phyloP scores from a whole-genome alignment of 305 asterid genomes.

The Withania somnifera region DNA sequence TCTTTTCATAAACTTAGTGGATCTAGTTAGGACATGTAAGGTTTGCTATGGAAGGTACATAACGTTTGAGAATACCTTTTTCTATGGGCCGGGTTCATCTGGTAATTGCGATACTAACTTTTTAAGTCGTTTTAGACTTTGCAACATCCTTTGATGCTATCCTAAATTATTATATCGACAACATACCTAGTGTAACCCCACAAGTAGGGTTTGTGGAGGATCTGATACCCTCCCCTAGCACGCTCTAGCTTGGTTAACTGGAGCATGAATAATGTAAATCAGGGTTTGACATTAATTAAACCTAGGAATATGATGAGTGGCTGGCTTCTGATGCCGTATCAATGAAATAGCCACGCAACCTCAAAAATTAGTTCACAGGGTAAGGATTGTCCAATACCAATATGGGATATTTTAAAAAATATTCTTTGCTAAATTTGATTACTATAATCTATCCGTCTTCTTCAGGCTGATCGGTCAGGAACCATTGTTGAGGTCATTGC shows the following conservation, averaged over 20 bases:
- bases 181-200: too few species aligned
- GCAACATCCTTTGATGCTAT: too few species aligned
- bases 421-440: neutral
- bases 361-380: neutral
- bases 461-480: constrained; percentile 73
- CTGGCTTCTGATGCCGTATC: neutral
- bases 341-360: neutral
- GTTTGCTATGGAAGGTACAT: too few species aligned
- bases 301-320: neutral
- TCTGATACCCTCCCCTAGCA: neutral
- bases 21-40: too few species aligned
- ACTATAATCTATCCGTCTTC: neutral
- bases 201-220: too few species aligned
- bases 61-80: too few species aligned
- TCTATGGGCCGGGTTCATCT: too few species aligned
- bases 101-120: too few species aligned
- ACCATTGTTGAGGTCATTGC: constrained; percentile 52
- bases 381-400: neutral
- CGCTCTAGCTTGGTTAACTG: neutral
- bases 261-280: neutral
- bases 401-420: neutral
- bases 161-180: too few species aligned
- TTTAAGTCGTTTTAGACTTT: too few species aligned
- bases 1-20: too few species aligned
- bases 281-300: neutral